A percentile compares a stretch with the other conserved stretches of the same genome.
Evolutionary conservation across 2,329 filamentous ascomycete species (phyloP).

Genomic region (Aschersonia sp.): DNA sequence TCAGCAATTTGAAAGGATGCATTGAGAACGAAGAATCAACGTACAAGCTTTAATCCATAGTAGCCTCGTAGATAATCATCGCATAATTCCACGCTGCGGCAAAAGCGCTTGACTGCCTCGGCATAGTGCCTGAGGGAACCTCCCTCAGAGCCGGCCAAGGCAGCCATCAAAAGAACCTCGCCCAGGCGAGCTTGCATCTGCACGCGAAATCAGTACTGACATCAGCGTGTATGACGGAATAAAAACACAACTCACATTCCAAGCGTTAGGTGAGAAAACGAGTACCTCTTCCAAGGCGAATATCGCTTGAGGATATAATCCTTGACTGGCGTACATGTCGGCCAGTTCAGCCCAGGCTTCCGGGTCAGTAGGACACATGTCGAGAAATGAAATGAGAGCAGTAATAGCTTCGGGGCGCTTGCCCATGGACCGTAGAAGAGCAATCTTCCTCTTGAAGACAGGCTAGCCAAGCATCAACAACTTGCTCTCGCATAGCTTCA

Average conservation of each 20-base stretch:
- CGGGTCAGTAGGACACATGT: slow-evolving; percentile 75
- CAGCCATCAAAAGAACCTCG: slow-evolving; percentile 65
- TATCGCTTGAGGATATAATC: slow-evolving; percentile 68
- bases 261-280: slow-evolving; percentile 76
- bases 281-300: slow-evolving; percentile 86
- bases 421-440: slow-evolving; percentile 62
- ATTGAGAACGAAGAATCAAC: slow-evolving; percentile 9
- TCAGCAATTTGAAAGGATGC: slow-evolving; percentile 1
- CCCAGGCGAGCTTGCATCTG: slow-evolving; percentile 79
- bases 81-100: slow-evolving; percentile 83
- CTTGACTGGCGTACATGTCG: slow-evolving; percentile 71
- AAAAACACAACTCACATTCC: slow-evolving; percentile 57
- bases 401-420: slow-evolving; percentile 58
- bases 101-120: slow-evolving; percentile 73
- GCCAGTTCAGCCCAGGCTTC: slow-evolving; percentile 90
- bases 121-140: slow-evolving; percentile 40
- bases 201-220: neutral
- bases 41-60: slow-evolving; percentile 75
- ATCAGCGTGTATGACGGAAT: neutral
- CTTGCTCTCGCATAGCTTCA: slow-evolving; percentile 1
- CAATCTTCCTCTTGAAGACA: slow-evolving; percentile 71
- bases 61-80: slow-evolving; percentile 85
- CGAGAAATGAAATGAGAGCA: slow-evolving; percentile 60
- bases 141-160: slow-evolving; percentile 26
- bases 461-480: slow-evolving; percentile 37